phyloP scores from a whole-genome alignment of 148 eudicot genomes.

The Vaccinium myrtillus region DNA sequence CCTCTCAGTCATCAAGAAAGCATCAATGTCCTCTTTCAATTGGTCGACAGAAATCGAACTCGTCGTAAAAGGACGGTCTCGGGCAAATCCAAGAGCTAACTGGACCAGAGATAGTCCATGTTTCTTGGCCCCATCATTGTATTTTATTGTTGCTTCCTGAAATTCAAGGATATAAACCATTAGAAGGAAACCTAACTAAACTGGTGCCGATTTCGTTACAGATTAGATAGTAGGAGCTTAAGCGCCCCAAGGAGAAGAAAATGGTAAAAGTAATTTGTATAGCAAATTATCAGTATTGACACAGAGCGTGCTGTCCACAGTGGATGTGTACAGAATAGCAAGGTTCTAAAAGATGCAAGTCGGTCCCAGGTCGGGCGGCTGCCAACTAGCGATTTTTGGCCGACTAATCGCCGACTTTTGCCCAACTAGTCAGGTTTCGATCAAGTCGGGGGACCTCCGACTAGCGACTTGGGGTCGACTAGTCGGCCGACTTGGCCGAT shows the following conservation, averaged over 20 bases:
- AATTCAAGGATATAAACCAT: conserved; percentile 18
- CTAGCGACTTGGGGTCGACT: too few species aligned
- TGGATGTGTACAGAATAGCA: background rate
- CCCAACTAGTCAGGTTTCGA: too few species aligned
- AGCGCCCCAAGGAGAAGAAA: background rate
- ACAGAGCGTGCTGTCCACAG: background rate
- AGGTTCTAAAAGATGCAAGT: too few species aligned
- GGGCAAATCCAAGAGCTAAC: conserved; percentile 75
- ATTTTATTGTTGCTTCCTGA: conserved; percentile 81
- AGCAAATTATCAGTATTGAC: background rate
- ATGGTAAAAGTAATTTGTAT: background rate
- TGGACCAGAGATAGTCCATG: conserved; percentile 71
- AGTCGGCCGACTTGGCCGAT: too few species aligned
- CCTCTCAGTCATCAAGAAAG: conserved; percentile 56
- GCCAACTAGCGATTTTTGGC: too few species aligned
- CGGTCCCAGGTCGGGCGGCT: too few species aligned
- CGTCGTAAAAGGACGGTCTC: conserved; percentile 83
- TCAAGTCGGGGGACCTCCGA: too few species aligned
- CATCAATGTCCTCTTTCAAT: conserved; percentile 80
- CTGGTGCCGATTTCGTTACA: background rate
- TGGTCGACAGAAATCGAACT: conserved; percentile 81
- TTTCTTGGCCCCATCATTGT: conserved; percentile 76
- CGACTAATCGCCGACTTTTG: too few species aligned
- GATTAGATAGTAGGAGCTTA: background rate
- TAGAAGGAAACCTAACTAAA: background rate